Evolutionary conservation across 129 eudicot species (phyloP).

Genomic region (Heracleum sosnowskyi): DNA sequence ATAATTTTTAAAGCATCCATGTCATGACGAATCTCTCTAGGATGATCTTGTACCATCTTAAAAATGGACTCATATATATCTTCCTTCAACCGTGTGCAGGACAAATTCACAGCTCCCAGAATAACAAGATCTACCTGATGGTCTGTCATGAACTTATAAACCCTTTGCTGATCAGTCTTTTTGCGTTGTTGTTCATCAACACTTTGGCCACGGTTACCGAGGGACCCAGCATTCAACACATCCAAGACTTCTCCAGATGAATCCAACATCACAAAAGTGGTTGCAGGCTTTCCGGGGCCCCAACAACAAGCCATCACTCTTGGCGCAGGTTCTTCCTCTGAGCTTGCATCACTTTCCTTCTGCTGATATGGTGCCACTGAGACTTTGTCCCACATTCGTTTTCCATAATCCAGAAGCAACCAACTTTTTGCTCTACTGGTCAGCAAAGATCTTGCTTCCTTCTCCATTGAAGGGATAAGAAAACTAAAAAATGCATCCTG

Average conservation of each 20-base stretch:
- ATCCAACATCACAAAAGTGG: conserved; percentile 97
- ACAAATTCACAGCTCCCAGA: conserved; percentile 77
- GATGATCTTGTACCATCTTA: conserved; percentile 63
- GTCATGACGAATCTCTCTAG: conserved; percentile 63
- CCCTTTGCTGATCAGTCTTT: conserved; percentile 76
- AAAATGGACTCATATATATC: conserved; percentile 72
- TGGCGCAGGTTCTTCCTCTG: conserved; percentile 60
- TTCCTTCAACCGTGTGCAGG: conserved; percentile 81
- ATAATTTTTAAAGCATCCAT: conserved; percentile 66
- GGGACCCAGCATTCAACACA: conserved; percentile 66
- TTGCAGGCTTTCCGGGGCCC: conserved; percentile 95
- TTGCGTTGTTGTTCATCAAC: conserved; percentile 78
- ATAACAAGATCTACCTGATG: conserved; percentile 79
- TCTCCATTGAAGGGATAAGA: conserved; percentile 78
- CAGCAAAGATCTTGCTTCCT: conserved; percentile 73
- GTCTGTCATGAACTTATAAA: conserved; percentile 73
- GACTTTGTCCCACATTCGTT: conserved; percentile 55
- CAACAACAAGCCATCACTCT: conserved; percentile 97
- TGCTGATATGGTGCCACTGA: conserved; percentile 71
- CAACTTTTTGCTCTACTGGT: conserved; percentile 69
- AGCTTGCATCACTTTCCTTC: conserved; percentile 42
- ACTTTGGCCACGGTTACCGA: conserved; percentile 77
- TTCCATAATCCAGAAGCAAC: conserved; percentile 66
- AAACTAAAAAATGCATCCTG: conserved; percentile 54
- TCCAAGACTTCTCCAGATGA: conserved; percentile 83